These are phyloP conservation scores for Plasmodium gallinaceum DNA, from an alignment of 169 alveolate genomes.

Conservation along the genomic window DNA sequence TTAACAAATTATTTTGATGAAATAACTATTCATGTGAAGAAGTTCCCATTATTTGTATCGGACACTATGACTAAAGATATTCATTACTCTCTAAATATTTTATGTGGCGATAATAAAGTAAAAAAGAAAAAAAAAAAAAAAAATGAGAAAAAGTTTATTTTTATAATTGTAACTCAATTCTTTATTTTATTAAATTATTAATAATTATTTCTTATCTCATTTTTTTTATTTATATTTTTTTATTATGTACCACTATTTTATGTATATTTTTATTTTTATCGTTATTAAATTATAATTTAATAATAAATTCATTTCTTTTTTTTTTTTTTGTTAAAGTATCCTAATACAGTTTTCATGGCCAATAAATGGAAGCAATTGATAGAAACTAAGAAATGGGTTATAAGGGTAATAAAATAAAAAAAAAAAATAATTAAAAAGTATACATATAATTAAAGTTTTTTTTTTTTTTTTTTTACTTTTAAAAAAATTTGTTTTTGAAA, in stretches of 20 bases:
- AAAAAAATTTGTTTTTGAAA: not conserved
- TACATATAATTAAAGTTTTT: not conserved
- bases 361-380: slow-evolving; percentile 54
- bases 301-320: not conserved
- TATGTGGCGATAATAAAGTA: slow-evolving; percentile 41
- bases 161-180: too few species aligned
- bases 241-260: not conserved
- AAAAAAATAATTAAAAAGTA: not conserved
- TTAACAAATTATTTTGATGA: slow-evolving; percentile 32
- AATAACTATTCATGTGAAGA: slow-evolving; percentile 48
- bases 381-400: slow-evolving; percentile 26
- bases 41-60: slow-evolving; percentile 52
- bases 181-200: too few species aligned
- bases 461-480: not conserved
- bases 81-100: slow-evolving; percentile 25
- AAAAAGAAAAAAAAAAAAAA: not conserved
- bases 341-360: slow-evolving; percentile 68
- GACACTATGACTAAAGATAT: slow-evolving; percentile 65
- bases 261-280: not conserved
- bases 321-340: slow-evolving; percentile 27
- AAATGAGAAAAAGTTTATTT: not conserved
- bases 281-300: not conserved
- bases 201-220: too few species aligned
- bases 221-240: not conserved
- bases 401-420: slow-evolving; percentile 23